Conservation (phyloP, 2,329 filamentous ascomycete genomes). For the Ascochyta fabae region DNA sequence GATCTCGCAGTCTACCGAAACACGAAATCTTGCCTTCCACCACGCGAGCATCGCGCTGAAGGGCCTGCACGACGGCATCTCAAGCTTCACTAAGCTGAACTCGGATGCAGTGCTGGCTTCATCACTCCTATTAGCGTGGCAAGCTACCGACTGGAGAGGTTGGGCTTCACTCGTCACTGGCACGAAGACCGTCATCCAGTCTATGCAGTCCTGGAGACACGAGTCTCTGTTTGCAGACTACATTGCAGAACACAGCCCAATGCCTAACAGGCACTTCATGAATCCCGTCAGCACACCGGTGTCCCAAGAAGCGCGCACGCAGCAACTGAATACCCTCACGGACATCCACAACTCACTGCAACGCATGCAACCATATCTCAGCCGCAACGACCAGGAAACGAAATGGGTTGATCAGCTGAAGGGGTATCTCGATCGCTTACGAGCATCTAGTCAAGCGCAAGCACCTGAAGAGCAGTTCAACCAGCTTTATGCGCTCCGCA, state of each 20-base stretch:
- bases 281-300: constrained; percentile 71
- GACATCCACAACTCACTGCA: constrained; percentile 53
- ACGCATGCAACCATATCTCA: constrained; percentile 53
- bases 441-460: constrained; percentile 50
- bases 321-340: constrained; percentile 59
- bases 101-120: constrained; percentile 91
- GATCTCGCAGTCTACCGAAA: constrained; percentile 83
- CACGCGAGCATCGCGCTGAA: constrained; percentile 86
- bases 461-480: constrained; percentile 84
- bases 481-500: constrained; percentile 83
- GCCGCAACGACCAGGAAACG: constrained; percentile 53
- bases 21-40: constrained; percentile 86
- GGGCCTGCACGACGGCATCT: constrained; percentile 86
- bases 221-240: constrained; percentile 86
- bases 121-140: constrained; percentile 92
- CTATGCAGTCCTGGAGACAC: constrained; percentile 91
- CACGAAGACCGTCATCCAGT: constrained; percentile 74
- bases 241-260: constrained; percentile 73
- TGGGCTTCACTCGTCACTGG: constrained; percentile 83
- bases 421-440: constrained; percentile 55
- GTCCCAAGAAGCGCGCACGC: constrained; percentile 61
- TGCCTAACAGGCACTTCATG: constrained; percentile 51
- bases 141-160: constrained; percentile 91
- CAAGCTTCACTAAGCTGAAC: constrained; percentile 81
- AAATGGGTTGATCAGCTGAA: constrained; percentile 58